Evolutionary conservation across 176 grass and related monocot species (phyloP).

Genomic region (Microstegium vimineum): DNA sequence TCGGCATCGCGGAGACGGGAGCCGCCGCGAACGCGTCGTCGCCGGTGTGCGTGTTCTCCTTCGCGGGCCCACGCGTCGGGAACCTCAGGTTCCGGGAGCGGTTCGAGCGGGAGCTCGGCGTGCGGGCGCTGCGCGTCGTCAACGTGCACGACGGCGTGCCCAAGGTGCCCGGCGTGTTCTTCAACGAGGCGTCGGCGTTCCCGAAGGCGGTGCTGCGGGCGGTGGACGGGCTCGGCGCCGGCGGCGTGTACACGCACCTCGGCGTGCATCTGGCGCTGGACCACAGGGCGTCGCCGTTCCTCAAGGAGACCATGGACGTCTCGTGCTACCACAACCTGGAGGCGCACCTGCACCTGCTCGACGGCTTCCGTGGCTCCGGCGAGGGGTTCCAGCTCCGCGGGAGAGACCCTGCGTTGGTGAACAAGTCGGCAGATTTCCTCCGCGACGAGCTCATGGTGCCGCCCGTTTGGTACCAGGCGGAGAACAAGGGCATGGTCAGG

Average conservation of each 20-base stretch:
- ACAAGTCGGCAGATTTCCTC: slow-evolving; percentile 55
- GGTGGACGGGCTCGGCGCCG: not conserved
- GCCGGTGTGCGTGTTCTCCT: slow-evolving; percentile 49
- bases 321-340: slow-evolving; percentile 60
- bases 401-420: slow-evolving; percentile 61
- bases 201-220: not conserved
- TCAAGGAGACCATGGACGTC: slow-evolving; percentile 33
- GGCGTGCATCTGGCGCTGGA: slow-evolving; percentile 46
- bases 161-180: slow-evolving; percentile 48
- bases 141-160: slow-evolving; percentile 71
- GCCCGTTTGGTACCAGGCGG: slow-evolving; percentile 47
- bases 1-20: slow-evolving; percentile 60
- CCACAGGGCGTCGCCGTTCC: slow-evolving; percentile 50
- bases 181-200: slow-evolving; percentile 39
- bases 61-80: slow-evolving; percentile 64
- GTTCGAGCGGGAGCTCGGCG: slow-evolving; percentile 43
- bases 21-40: slow-evolving; percentile 10
- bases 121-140: slow-evolving; percentile 47
- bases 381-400: slow-evolving; percentile 35
- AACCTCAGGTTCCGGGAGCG: slow-evolving; percentile 46
- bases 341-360: slow-evolving; percentile 56
- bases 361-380: slow-evolving; percentile 40
- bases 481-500: slow-evolving; percentile 71
- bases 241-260: slow-evolving; percentile 46
- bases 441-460: slow-evolving; percentile 53